Evolutionary conservation across 192 early-diverging fungal genomes (phyloP).

Genomic region (Coemansia sp.): DNA sequence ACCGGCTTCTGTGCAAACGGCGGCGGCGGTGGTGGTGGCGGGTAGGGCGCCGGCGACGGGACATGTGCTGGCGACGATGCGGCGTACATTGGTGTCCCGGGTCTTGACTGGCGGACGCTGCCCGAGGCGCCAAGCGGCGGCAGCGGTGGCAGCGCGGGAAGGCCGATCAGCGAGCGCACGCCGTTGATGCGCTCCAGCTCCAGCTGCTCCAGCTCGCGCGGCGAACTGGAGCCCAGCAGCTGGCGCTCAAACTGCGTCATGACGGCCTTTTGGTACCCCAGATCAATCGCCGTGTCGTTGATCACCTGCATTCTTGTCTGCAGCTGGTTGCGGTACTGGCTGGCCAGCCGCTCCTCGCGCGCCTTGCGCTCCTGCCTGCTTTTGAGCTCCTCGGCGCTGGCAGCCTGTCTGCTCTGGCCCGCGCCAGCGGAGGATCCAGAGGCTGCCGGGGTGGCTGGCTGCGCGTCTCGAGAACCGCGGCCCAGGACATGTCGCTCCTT

Average conservation of each 20-base stretch:
- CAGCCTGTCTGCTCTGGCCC: neutral
- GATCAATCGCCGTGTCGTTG: constrained; percentile 29
- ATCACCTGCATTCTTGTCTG: constrained; percentile 21
- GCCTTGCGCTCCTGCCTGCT: constrained; percentile 45
- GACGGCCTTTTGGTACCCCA: constrained; percentile 32
- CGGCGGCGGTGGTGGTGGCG: constrained; percentile 3
- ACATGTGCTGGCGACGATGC: constrained; percentile 13
- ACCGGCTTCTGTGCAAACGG: constrained; percentile 2
- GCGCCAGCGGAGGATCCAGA: neutral
- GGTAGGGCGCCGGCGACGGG: constrained; percentile 5
- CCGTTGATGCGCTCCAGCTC: constrained; percentile 51
- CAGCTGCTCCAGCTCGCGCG: constrained; percentile 38
- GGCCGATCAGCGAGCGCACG: constrained; percentile 46
- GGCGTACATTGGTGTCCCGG: constrained; percentile 40
- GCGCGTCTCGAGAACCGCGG: constrained; percentile 16
- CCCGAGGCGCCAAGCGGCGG: constrained; percentile 7
- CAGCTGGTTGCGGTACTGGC: constrained; percentile 39
- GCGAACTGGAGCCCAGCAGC: constrained; percentile 39
- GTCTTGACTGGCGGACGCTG: constrained; percentile 43
- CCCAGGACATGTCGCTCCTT: constrained; percentile 45
- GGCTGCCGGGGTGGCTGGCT: neutral
- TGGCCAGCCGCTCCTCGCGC: constrained; percentile 36
- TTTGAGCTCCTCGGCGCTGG: constrained; percentile 16
- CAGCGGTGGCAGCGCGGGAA: constrained; percentile 32
- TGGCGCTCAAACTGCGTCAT: constrained; percentile 47